Conservation (phyloP, 768 basidiomycete genomes). For the Nevesoporus exiguus region DNA sequence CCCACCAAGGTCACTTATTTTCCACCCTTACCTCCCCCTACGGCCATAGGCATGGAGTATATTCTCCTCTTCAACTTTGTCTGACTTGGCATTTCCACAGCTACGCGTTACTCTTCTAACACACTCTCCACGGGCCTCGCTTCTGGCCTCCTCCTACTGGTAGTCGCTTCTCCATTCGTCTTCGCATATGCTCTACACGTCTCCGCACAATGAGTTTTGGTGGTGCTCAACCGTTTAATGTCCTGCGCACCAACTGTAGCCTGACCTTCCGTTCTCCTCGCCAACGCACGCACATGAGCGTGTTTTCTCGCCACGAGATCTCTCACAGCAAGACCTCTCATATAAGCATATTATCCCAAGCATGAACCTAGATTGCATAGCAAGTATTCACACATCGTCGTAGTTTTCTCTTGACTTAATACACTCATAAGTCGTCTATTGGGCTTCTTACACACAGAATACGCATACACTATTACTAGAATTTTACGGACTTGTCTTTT, state of each 20-base stretch:
- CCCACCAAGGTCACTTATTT: slow-evolving; percentile 28
- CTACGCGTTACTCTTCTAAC: slow-evolving; percentile 5
- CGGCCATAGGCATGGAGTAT: slow-evolving; percentile 15
- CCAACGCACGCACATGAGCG: background rate
- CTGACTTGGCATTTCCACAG: slow-evolving; percentile 10
- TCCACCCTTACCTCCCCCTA: slow-evolving; percentile 14
- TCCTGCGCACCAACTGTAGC: background rate
- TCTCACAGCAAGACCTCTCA: slow-evolving; percentile 11
- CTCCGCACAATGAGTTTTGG: background rate
- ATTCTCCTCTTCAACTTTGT: background rate
- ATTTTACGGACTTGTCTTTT: slow-evolving; percentile 6
- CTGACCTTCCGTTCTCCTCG: background rate
- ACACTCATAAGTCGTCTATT: slow-evolving; percentile 4
- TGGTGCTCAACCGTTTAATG: background rate
- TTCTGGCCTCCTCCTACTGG: slow-evolving; percentile 15
- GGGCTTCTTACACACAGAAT: slow-evolving; percentile 14
- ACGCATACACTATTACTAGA: slow-evolving; percentile 12
- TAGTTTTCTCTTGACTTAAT: slow-evolving; percentile 11
- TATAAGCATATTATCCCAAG: slow-evolving; percentile 8
- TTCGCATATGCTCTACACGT: slow-evolving; percentile 16
- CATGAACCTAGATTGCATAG: slow-evolving; percentile 17
- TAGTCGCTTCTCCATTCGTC: slow-evolving; percentile 15
- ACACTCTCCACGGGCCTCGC: slow-evolving; percentile 12
- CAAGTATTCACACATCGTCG: slow-evolving; percentile 7
- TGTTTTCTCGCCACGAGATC: background rate